Conservation (phyloP, 2,329 filamentous ascomycete genomes). For the Aspergillus fijiensis region DNA sequence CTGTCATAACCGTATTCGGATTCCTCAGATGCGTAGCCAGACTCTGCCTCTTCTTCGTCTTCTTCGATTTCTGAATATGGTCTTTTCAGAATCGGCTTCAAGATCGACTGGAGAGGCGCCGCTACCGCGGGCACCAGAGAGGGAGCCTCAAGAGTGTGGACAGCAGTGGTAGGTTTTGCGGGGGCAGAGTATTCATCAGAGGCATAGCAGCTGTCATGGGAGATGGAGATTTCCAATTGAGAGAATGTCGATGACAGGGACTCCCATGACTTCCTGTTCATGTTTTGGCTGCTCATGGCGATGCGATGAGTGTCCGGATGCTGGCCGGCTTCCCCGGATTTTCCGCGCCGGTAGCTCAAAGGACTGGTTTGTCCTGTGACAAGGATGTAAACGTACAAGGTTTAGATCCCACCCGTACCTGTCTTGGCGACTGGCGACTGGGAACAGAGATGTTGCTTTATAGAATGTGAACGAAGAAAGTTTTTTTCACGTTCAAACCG, state of each 20-base stretch:
- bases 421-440: slow-evolving; percentile 8
- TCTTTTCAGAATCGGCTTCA: slow-evolving; percentile 39
- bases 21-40: slow-evolving; percentile 40
- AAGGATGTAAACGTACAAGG: not conserved
- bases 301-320: not conserved
- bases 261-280: slow-evolving; percentile 36
- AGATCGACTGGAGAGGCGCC: slow-evolving; percentile 24
- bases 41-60: slow-evolving; percentile 33
- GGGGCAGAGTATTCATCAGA: slow-evolving; percentile 39
- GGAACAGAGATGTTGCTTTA: slow-evolving; percentile 2
- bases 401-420: slow-evolving; percentile 6
- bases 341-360: not conserved
- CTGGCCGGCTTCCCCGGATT: not conserved
- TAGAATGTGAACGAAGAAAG: slow-evolving; percentile 7
- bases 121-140: slow-evolving; percentile 22
- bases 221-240: slow-evolving; percentile 38
- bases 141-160: slow-evolving; percentile 23
- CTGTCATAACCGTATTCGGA: slow-evolving; percentile 24
- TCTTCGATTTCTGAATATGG: slow-evolving; percentile 27
- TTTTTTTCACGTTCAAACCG: slow-evolving; percentile 14
- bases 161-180: slow-evolving; percentile 28
- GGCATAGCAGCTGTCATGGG: slow-evolving; percentile 42
- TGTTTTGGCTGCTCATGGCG: slow-evolving; percentile 29
- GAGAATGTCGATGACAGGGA: slow-evolving; percentile 39
- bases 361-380: not conserved